A percentile compares a stretch with the other conserved stretches of the same genome.
phyloP scores from a whole-genome alignment of 164 flowering plant genomes.

The Taxillus chinensis region DNA sequence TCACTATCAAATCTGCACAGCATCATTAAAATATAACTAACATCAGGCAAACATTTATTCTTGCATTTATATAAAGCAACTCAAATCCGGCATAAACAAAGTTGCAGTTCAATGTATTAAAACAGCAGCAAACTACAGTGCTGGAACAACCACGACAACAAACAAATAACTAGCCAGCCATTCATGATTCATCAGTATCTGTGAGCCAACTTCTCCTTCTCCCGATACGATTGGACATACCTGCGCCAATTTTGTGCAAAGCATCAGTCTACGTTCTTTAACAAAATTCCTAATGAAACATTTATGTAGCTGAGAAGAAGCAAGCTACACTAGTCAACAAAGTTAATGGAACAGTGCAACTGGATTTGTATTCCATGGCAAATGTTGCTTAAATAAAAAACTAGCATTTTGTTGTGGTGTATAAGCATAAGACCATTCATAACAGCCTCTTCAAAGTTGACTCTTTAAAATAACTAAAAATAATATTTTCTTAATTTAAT shows the following conservation, averaged over 20 bases:
- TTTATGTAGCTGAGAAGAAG: too few species aligned
- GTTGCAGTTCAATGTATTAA: not conserved
- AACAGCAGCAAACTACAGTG: not conserved
- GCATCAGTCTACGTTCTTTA: too few species aligned
- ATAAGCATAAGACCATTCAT: too few species aligned
- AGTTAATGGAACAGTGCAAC: too few species aligned
- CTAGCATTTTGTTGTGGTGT: too few species aligned
- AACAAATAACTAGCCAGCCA: not conserved
- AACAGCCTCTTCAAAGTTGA: too few species aligned
- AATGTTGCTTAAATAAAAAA: too few species aligned
- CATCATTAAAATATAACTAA: not conserved
- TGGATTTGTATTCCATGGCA: too few species aligned
- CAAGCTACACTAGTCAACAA: too few species aligned
- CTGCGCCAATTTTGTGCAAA: slow-evolving; percentile 20
- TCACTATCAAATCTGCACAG: not conserved
- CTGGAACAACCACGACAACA: not conserved
- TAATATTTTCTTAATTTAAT: too few species aligned
- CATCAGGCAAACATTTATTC: not conserved
- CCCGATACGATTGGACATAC: slow-evolving; percentile 51
- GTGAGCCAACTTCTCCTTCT: slow-evolving; percentile 66
- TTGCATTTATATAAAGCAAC: not conserved
- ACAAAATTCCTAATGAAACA: too few species aligned
- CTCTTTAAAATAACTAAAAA: too few species aligned
- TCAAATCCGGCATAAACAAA: not conserved
- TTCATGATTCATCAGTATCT: slow-evolving; percentile 29